phyloP scores from a whole-genome alignment of 345 rosid genomes.

The Arabidopsis arenosa region DNA sequence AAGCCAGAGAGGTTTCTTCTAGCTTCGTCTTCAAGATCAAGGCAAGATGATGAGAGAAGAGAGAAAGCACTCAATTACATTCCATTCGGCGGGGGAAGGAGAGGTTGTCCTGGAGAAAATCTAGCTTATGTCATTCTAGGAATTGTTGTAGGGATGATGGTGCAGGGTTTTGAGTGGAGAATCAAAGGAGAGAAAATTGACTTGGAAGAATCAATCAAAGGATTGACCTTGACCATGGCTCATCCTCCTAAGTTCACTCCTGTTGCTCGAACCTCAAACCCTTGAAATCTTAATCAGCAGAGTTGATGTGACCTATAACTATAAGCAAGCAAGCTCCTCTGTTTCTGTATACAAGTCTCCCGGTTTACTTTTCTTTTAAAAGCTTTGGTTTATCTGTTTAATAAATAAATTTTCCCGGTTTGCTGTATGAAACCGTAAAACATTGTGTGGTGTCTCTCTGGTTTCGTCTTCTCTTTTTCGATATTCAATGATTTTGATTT shows the following conservation, averaged over 20 bases:
- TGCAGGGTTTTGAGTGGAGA: conserved; percentile 50
- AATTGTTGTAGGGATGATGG: conserved; percentile 41
- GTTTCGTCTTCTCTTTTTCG: too few species aligned
- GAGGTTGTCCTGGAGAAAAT: conserved; percentile 69
- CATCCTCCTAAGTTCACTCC: conserved; percentile 30
- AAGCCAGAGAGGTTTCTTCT: conserved; percentile 63
- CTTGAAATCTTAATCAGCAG: neutral
- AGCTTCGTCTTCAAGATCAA: neutral
- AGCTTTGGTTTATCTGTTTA: too few species aligned
- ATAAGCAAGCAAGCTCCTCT: too few species aligned
- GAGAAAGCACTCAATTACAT: conserved; percentile 58
- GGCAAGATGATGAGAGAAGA: conserved; percentile 37
- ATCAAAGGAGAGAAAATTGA: conserved; percentile 45
- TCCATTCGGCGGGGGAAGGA: conserved; percentile 73
- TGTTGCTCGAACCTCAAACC: conserved; percentile 3
- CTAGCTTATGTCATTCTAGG: conserved; percentile 46
- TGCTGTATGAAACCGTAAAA: too few species aligned
- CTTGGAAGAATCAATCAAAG: conserved; percentile 11
- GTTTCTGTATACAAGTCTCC: too few species aligned
- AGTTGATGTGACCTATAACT: too few species aligned
- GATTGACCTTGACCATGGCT: conserved; percentile 32
- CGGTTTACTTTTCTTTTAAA: too few species aligned
- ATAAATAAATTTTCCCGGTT: too few species aligned
- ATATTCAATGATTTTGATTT: too few species aligned
- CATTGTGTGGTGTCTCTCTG: too few species aligned